Base-by-base conservation (phyloP, 768 basidiomycete genomes). In the Hygrophorus russula region DNA sequence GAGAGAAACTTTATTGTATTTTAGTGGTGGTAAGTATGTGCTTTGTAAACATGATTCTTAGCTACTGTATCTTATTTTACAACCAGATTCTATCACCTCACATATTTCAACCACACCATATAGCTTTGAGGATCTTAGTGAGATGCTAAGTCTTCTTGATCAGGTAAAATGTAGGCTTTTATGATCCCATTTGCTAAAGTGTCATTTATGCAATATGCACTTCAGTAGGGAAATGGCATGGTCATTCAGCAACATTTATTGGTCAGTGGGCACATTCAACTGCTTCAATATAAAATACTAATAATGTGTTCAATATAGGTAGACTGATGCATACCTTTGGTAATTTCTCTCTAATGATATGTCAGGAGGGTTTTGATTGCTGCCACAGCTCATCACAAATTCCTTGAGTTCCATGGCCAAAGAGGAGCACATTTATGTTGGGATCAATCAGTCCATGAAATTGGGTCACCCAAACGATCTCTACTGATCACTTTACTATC, bases 351-450 rank as follows among this genome's bases (percentile, higher is more conserved):
- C 12, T 19, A 20, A 24, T 13, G 12, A 14, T 9, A 27, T 14
- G 17, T 18, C 13, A 4, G 27, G 20, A 8, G 12, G 35, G 30
- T 37, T 29, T 14, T 33, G 27, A 35, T 37, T 19, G 10, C 30
- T 18, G 8, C 8, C 40, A 36, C 18, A 68, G 67, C 52, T n/a
- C 60, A 58, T 5, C 56, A 64, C 52, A 58, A 64, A 27, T 74
- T 73, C 36, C 50, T 65, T 24, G 64, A 75, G 50, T 70, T 67
- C 39, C 59, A 70, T 47, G 73, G 74, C 2, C 67, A 74, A 50
- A 59, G 63, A 2, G 52, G 53, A 32, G 70, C 69, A 2, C 71
- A 74, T 5, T 57, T 77, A 13, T 56, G 64, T 34, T 61, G 67
- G 1, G 60, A 69, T 45, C 64, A 67, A 45, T 70, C 68, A 11